Evolutionary conservation across 176 grass and related monocot genomes (phyloP).

Genomic region (Coix lacrymajobi): DNA sequence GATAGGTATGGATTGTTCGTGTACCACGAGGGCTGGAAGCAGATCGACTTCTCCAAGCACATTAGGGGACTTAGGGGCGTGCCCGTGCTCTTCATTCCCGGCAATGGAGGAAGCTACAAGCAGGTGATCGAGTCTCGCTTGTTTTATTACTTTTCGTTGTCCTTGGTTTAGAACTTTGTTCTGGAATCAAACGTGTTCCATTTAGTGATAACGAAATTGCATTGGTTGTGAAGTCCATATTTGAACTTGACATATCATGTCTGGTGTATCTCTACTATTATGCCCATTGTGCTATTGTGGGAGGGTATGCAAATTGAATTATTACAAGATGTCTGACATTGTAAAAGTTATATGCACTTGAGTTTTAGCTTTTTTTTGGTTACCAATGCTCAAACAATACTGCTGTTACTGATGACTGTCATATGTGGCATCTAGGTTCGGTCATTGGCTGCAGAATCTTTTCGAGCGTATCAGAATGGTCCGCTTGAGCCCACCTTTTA

Average conservation of each 20-base stretch:
- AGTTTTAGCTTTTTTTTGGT: constrained; percentile 15
- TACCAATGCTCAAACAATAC: not conserved
- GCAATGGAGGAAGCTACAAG: constrained; percentile 98
- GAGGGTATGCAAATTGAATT: constrained; percentile 6
- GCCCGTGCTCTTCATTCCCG: constrained; percentile 87
- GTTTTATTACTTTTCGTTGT: not conserved
- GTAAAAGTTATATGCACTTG: not conserved
- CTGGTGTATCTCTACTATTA: not conserved
- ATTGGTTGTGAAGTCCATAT: not conserved
- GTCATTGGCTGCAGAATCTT: constrained; percentile 87
- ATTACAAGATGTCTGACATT: not conserved
- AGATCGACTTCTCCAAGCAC: constrained; percentile 81
- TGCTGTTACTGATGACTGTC: not conserved
- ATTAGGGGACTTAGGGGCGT: constrained; percentile 62
- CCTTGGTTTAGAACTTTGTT: not conserved
- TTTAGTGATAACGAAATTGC: not conserved
- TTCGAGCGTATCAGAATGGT: constrained; percentile 83
- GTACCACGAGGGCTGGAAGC: constrained; percentile 97
- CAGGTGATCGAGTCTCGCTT: constrained; percentile 35
- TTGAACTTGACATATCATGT: not conserved
- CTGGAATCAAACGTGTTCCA: not conserved
- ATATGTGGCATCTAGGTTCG: constrained; percentile 65
- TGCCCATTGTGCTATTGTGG: not conserved
- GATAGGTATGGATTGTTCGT: constrained; percentile 86
- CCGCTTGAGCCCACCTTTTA: constrained; percentile 80